Evolutionary conservation across 2,329 filamentous ascomycete genomes (phyloP), one percentile per base, ranked within the genome.

Genomic region (Dactylellina cionopaga): DNA sequence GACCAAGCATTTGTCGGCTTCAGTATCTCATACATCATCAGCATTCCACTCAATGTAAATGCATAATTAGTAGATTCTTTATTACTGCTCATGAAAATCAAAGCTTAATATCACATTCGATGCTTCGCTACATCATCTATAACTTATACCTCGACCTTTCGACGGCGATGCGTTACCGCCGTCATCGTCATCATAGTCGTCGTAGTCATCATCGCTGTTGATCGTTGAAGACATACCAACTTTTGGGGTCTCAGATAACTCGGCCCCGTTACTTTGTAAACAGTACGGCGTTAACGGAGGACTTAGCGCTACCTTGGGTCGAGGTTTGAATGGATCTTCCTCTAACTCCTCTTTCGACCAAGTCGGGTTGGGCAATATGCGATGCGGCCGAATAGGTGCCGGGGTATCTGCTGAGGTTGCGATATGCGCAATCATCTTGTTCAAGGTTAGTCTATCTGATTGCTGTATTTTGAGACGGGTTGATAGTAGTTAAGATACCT

Each of bases 311-410:
- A 77, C 74, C 37, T 76, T 77, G 5, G 76, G 76, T 29, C 76
- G 65, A 51, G 74, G 74, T 58, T 76, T 77, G 46, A 77, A 77
- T n/a, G 77, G 68, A 33, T 77, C 76, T 65, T 77, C 76, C 29
- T 77, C 76, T 2, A 76, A 69, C n/a, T 72, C 68, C 25, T 72
- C 59, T 46, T 51, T 65, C 15, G 68, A 72, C 46, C 52, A 60
- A 1, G 52, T 41, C 1, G 68, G 68, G 15, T 72, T 56, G 15
- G 68, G 59, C 7, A 54, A 24, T 7, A 60, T 47, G 9, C 59
- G 68, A 10, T 60, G 52, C 5, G 59, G 13, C n/a, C 68, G 59
- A 2, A 22, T 33, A 27, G 59, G 59, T 13, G 68, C 68, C 43
- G 74, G 75, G 37, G 74, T 74, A 33, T 72, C 66, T 5, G 64